Base-by-base conservation (phyloP, 495 filamentous ascomycete species). In the Penicillium verhagenii region DNA sequence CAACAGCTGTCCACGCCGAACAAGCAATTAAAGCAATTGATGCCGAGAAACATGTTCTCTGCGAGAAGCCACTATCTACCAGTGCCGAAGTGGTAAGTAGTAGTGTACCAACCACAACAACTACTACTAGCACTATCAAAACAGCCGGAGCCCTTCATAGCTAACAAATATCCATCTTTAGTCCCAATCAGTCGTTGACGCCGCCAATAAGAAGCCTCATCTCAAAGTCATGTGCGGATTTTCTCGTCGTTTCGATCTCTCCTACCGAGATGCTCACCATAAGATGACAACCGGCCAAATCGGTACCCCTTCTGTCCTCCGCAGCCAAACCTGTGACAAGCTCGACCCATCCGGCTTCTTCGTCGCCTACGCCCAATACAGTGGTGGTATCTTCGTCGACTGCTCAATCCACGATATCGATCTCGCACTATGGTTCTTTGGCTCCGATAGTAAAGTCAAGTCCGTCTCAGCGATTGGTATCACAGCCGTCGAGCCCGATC, bases 341-440 rank as follows among this genome's bases (percentile, higher is more conserved):
- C 67, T 74, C 31, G 81, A 83, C 47, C 76, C 76, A 0, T 63
- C 60, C 18, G 80, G 80, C 4, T 81, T 80, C 64, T 83, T 79
- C 52, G 75, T 83, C 26, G 71, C 68, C n/a, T 83, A 82, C 59
- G 76, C 80, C n/a, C 65, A 75, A 45, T 76, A 69, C 59, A 72
- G 65, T 5, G 79, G 79, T 26, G 81, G 81, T 0, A 92, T 82
- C 45, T 84, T 84, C 60, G 78, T 83, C 11, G 80, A 82, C 64
- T 78, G 73, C 58, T 70, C 66, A 3, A 77, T 84, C 48, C 81
- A 84, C 58, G 80, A 84, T 57, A 82, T 84, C 48, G 81, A 84
- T 50, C 72, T 84, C 0, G 67, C 76, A 0, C 65, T 84, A 1
- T 82, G 76, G 78, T 82, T 79, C 68, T 79, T 82, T 54, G 76